Evolutionary conservation across 1,284 basidiomycete species (phyloP), one percentile per base, ranked within the genome.

Genomic region (Malassezia brasiliensis): DNA sequence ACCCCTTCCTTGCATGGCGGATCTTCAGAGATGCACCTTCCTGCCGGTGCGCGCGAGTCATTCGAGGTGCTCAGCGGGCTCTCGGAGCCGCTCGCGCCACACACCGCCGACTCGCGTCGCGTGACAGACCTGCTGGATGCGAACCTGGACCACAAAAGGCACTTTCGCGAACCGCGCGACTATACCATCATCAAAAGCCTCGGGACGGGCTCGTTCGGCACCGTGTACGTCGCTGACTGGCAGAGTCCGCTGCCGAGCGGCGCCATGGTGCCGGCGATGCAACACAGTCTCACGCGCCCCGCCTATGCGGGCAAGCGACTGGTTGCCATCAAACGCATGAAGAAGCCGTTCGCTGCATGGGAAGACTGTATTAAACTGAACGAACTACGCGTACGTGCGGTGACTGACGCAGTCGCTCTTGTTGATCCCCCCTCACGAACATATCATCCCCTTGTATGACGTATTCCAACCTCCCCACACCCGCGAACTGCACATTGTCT

Each of bases 171-270:
- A 8, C 60, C 63, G 2, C 51, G 72, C 37, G 62, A 70, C 50
- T 74, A 67, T 37, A 67, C 65, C 37, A 61, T 71, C 25, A 73
- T 74, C 60, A 65, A 65, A 40, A 66, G 68, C 34, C 61, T 69
- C 32, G 72, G 72, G 2, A 68, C 69, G 20, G 72, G 72, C 22
- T 70, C 68, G 20, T 74, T 99, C 74, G 93, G 93, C 56, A 96
- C 90, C 8, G 93, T 99, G 59, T 91, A 88, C 84, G 82, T 99
- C 63, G 96, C 91, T 75, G 94, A 99, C 81, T 98, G 93, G 93
- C 90, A 94, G 80, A 90, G 89, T 71, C 84, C 86, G 53, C 80
- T 99, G 28, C 71, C 72, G 2, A 67, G 62, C 37, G 71, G 69
- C 32, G 67, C 71, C 25, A 62, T 72, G 62, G 68, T 73, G 31